Evolutionary conservation across 441 rosid species (phyloP), one percentile per base, ranked within the genome.

Genomic region (Rhodomyrtus psidioides): DNA sequence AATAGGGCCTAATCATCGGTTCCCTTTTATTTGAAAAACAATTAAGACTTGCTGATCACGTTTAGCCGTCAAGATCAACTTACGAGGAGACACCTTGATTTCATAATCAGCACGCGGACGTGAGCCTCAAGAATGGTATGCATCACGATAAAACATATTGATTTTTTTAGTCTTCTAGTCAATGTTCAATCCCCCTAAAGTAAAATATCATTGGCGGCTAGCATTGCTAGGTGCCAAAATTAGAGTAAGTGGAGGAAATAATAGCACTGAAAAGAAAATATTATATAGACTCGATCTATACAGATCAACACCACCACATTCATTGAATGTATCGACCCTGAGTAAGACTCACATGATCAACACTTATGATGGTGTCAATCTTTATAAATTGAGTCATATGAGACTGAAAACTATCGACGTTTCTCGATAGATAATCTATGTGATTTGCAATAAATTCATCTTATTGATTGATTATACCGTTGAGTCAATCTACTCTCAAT

Each of bases 1-100:
- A 62, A 30, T 17, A 6, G 19, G 8, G 24, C 6, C 6, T 46
- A 46, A 46, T 46, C 10, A 9, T 8, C 0, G 5, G 1, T 44
- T 30, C 44, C 16, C 24, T 30, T 62, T 17, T 16, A 30, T 62
- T 28, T 30, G 75, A n/a, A 34, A 30, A 62, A 44, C 30, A 30
- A 30, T 30, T 62, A 2, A 62, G 75, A 39, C 44, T 30, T 30
- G 24, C 24, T 10, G 44, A 62, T 30, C 14, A 17, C 39, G 44
- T 62, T 62, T 62, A 21, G 44, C 75, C 74, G 28, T 15, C 6
- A 3, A 17, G 24, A 17, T 30, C 44, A 7, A 60, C 74, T 28
- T 15, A 60, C 15, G 42, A 60, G 6, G 42, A 16, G 42, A 16
- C 24, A 17, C 44, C 23, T 62, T 62, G 44, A 17, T 44, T 62